Evolutionary conservation across 164 flowering plant species (phyloP).

Genomic region (Malania oleifera): DNA sequence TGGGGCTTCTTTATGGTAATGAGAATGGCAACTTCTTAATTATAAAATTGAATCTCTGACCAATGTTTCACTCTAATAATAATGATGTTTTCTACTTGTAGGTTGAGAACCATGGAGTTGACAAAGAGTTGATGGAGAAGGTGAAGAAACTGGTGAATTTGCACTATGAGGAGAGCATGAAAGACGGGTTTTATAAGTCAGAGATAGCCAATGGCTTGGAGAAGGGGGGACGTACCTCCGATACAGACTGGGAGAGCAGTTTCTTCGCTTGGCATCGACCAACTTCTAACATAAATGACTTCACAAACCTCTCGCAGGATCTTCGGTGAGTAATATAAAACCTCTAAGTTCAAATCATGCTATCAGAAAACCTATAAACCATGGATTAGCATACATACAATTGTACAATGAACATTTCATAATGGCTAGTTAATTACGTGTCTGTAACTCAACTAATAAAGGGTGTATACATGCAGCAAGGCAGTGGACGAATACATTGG

Average conservation of each 20-base stretch:
- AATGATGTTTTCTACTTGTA: conserved; percentile 23
- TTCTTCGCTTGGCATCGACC: conserved; percentile 69
- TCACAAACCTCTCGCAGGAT: conserved; percentile 35
- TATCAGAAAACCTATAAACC: too few relatives aligned
- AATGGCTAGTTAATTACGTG: too few relatives aligned
- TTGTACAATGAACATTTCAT: too few relatives aligned
- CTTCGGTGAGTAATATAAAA: conserved; percentile 37
- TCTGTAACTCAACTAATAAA: conserved; percentile 1
- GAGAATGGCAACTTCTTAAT: not conserved
- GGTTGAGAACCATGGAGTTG: conserved; percentile 69
- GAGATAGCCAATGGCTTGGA: conserved; percentile 39
- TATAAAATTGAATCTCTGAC: not conserved
- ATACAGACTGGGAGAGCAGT: conserved; percentile 53
- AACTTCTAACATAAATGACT: conserved; percentile 40
- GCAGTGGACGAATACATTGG: conserved; percentile 50
- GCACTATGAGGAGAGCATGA: conserved; percentile 54
- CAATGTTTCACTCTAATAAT: not conserved
- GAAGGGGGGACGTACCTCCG: conserved; percentile 11
- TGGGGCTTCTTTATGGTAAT: conserved; percentile 73
- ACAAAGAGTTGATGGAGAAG: conserved; percentile 50
- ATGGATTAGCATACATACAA: too few relatives aligned
- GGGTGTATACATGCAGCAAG: conserved; percentile 33
- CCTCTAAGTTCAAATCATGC: not conserved
- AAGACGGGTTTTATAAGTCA: conserved; percentile 46
- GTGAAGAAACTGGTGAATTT: conserved; percentile 51